Percentiles rank a stretch among this genome's conserved stretches.
phyloP scores from a whole-genome alignment of 176 grass and related monocot species.

The Oryza nivara region DNA sequence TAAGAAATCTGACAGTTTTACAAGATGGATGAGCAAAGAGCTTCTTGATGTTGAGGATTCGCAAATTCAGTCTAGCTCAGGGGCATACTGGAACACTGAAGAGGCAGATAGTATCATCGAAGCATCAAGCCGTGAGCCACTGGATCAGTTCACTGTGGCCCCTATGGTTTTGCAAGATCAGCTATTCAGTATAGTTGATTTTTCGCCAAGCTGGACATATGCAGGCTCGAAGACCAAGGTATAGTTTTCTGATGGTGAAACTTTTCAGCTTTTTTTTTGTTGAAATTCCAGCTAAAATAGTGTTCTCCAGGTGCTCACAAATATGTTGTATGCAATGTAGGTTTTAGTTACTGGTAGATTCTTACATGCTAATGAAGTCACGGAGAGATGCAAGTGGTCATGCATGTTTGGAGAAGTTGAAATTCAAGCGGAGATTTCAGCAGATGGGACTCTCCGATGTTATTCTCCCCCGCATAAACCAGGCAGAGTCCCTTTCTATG shows the following conservation, averaged over 20 bases:
- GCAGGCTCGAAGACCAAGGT: constrained; percentile 71
- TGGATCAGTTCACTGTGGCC: constrained; percentile 67
- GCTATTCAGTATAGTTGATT: constrained; percentile 86
- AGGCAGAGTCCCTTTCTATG: constrained; percentile 83
- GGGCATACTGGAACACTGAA: constrained; percentile 61
- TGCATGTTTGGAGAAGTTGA: constrained; percentile 98
- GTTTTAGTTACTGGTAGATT: constrained; percentile 73
- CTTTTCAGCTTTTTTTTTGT: background rate
- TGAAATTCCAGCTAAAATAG: constrained; percentile 22
- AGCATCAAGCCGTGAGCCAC: constrained; percentile 57
- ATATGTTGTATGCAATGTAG: constrained; percentile 48
- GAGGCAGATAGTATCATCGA: constrained; percentile 60
- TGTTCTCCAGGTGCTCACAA: constrained; percentile 5
- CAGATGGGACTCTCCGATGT: constrained; percentile 58
- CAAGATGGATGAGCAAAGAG: constrained; percentile 87
- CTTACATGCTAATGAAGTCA: constrained; percentile 52
- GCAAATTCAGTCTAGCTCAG: constrained; percentile 66
- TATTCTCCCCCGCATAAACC: constrained; percentile 60
- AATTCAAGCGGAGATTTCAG: constrained; percentile 72
- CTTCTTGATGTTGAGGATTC: constrained; percentile 63
- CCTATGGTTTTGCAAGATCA: constrained; percentile 80
- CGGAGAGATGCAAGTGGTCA: constrained; percentile 69
- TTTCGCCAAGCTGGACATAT: constrained; percentile 83
- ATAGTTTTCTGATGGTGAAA: constrained; percentile 11
- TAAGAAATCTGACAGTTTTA: constrained; percentile 85